A percentile compares a stretch with the other conserved stretches of the same genome.
These are phyloP conservation scores for Lithospermum erythrorhizon DNA, from an alignment of 257 asterid species.

Conservation along the genomic window DNA sequence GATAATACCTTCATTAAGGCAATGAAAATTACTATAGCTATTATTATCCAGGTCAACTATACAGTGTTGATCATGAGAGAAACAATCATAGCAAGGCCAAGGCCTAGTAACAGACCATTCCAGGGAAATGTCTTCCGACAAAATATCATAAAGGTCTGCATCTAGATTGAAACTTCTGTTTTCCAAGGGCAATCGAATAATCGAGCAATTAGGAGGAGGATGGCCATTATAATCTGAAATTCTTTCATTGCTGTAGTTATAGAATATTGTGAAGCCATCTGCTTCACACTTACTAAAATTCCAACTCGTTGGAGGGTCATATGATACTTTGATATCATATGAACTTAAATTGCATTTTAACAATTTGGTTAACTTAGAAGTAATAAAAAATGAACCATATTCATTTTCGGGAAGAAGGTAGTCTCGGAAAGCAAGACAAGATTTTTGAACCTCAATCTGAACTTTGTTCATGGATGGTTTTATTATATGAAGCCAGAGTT, in stretches of 20 bases:
- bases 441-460: constrained; percentile 7
- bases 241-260: background rate
- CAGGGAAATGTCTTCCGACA: constrained; percentile 7
- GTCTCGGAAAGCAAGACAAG: constrained; percentile 10
- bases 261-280: background rate
- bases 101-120: constrained; percentile 9
- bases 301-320: too few relatives aligned
- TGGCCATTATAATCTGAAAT: background rate
- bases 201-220: background rate
- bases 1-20: constrained; percentile 4
- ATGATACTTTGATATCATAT: too few relatives aligned
- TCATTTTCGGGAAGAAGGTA: constrained; percentile 4
- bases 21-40: background rate
- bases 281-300: background rate
- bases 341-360: background rate
- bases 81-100: too few relatives aligned
- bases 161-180: background rate
- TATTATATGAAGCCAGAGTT: background rate
- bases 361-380: constrained; percentile 16
- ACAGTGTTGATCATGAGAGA: constrained; percentile 11
- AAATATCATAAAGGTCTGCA: background rate
- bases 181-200: constrained; percentile 12
- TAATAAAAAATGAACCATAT: constrained; percentile 8
- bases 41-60: too few relatives aligned
- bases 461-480: background rate